A percentile compares a stretch with the other conserved stretches of the same genome.
Conservation (phyloP, 2,329 filamentous ascomycete genomes). For the Diaporthe sp. region DNA sequence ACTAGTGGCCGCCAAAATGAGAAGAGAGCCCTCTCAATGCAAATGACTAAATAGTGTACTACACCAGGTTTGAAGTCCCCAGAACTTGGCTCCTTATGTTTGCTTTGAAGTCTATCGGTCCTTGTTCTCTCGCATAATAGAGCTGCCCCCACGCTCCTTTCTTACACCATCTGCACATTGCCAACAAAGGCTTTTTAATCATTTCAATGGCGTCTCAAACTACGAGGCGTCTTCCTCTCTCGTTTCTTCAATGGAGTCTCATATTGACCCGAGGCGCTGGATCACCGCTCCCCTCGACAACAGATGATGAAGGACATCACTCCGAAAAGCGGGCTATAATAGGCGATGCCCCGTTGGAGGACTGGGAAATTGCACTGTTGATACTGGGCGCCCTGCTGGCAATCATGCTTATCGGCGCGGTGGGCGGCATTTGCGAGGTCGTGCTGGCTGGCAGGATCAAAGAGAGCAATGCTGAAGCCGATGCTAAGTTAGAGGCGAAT, state of each 20-base stretch:
- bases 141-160: neutral
- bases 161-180: neutral
- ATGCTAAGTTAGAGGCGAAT: conserved; percentile 15
- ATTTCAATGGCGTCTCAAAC: neutral
- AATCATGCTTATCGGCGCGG: conserved; percentile 30
- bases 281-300: neutral
- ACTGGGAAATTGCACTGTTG: conserved; percentile 28
- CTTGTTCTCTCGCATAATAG: neutral
- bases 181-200: neutral
- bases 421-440: conserved; percentile 38
- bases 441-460: conserved; percentile 28
- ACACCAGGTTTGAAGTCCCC: neutral
- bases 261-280: neutral
- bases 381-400: conserved; percentile 16
- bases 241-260: neutral
- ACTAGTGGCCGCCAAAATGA: neutral
- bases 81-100: neutral
- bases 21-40: neutral
- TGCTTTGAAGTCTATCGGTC: neutral
- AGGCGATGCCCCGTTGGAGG: neutral
- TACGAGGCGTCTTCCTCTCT: neutral
- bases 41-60: conserved; percentile 7
- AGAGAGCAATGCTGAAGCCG: conserved; percentile 33
- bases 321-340: neutral
- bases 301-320: neutral